Conservation (phyloP, 1,284 basidiomycete genomes). For the Ganoderma lingzhi region DNA sequence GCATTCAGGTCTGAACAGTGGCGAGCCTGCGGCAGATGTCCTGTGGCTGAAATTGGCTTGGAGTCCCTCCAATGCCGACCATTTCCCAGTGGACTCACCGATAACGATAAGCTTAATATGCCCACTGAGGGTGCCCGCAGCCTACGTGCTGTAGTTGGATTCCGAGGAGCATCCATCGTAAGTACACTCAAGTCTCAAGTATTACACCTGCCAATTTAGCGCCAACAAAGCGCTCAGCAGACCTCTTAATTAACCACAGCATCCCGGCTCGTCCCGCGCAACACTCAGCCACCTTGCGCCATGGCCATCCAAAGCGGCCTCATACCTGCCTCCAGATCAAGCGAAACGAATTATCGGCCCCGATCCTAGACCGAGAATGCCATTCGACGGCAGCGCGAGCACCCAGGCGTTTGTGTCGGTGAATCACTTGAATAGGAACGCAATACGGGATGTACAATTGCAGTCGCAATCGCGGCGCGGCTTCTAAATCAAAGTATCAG, state of each 20-base stretch:
- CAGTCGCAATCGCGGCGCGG: neutral
- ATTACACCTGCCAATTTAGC: neutral
- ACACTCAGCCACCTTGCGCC: neutral
- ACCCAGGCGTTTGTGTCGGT: neutral
- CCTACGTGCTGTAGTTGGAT: neutral
- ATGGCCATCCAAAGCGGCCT: neutral
- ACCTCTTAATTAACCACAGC: constrained; percentile 7
- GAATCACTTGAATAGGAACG: neutral
- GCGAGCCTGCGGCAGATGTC: neutral
- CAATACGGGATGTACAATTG: neutral
- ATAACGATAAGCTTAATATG: neutral
- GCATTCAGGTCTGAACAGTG: neutral
- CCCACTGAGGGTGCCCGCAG: neutral
- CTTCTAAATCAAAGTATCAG: neutral
- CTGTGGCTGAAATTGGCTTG: neutral
- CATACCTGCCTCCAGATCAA: neutral
- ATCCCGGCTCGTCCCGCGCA: neutral
- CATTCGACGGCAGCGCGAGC: neutral
- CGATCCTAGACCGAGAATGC: neutral
- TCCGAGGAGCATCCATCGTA: neutral
- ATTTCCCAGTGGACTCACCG: neutral
- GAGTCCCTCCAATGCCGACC: neutral
- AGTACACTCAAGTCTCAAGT: too few relatives aligned
- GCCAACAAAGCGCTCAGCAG: neutral
- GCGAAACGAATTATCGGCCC: neutral